Percentiles rank a stretch among this genome's conserved stretches.
These are phyloP conservation scores for Cercospora janseana DNA, from an alignment of 2,329 filamentous ascomycete species.

Conservation along the genomic window DNA sequence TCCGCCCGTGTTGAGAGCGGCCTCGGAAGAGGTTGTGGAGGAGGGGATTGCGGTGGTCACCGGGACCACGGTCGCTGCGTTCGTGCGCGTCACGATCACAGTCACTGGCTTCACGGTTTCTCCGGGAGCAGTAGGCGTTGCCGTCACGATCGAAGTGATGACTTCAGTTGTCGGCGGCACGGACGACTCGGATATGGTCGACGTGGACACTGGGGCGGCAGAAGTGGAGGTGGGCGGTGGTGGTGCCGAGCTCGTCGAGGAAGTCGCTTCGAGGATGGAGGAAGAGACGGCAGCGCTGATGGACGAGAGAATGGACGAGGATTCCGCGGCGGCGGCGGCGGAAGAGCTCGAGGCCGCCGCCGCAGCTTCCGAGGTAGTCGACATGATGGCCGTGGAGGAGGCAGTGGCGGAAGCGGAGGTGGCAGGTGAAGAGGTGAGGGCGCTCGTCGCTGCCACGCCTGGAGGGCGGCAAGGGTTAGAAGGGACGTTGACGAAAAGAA, in stretches of 20 bases:
- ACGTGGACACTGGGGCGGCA: slow-evolving; percentile 11
- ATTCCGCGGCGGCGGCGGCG: background rate
- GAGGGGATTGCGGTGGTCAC: slow-evolving; percentile 15
- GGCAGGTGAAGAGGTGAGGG: background rate
- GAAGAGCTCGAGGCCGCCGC: slow-evolving; percentile 4
- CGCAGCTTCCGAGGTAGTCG: slow-evolving; percentile 8
- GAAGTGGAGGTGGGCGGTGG: slow-evolving; percentile 10
- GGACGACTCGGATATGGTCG: slow-evolving; percentile 20
- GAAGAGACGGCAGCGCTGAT: slow-evolving; percentile 22
- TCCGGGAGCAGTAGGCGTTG: slow-evolving; percentile 14
- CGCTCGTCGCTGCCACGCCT: slow-evolving; percentile 6
- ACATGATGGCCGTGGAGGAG: slow-evolving; percentile 16
- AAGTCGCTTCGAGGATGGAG: slow-evolving; percentile 8
- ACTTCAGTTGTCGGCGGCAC: slow-evolving; percentile 24
- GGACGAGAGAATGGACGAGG: slow-evolving; percentile 20
- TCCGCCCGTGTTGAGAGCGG: slow-evolving; percentile 19
- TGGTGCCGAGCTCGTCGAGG: slow-evolving; percentile 12
- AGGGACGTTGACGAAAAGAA: slow-evolving; percentile 8
- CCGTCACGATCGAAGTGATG: slow-evolving; percentile 25
- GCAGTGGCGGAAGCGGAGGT: slow-evolving; percentile 9
- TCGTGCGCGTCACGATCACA: slow-evolving; percentile 21
- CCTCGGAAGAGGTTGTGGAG: slow-evolving; percentile 17
- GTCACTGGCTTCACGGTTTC: slow-evolving; percentile 17
- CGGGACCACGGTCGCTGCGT: slow-evolving; percentile 13
- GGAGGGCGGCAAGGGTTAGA: slow-evolving; percentile 1